These are phyloP conservation scores for Dendrobium huoshanense DNA, from an alignment of 106 monocot species.

Conservation along the genomic window DNA sequence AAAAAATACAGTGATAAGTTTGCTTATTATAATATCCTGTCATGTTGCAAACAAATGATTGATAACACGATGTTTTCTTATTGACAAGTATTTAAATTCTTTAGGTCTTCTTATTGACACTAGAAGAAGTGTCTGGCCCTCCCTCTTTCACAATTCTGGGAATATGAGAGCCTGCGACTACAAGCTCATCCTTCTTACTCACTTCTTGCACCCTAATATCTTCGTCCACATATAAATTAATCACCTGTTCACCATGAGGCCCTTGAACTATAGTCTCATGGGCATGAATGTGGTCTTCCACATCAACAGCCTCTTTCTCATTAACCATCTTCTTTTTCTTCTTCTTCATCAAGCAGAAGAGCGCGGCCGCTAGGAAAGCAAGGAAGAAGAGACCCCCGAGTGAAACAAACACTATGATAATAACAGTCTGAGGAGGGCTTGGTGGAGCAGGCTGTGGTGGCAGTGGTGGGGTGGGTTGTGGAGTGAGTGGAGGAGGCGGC, in stretches of 20 bases:
- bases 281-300: slow-evolving; percentile 45
- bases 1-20: too few relatives aligned
- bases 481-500: background rate
- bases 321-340: slow-evolving; percentile 34
- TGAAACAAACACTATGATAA: slow-evolving; percentile 57
- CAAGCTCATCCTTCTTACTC: slow-evolving; percentile 27
- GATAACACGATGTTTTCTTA: too few relatives aligned
- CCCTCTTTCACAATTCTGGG: background rate
- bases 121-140: background rate
- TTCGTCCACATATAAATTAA: slow-evolving; percentile 38
- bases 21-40: too few relatives aligned
- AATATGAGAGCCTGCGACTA: background rate
- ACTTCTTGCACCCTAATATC: slow-evolving; percentile 38
- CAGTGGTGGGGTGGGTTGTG: slow-evolving; percentile 4
- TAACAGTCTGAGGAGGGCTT: slow-evolving; percentile 25
- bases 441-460: slow-evolving; percentile 33
- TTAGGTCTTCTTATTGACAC: background rate
- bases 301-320: slow-evolving; percentile 26
- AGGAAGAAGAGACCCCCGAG: slow-evolving; percentile 64
- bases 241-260: slow-evolving; percentile 32
- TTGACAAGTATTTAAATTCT: too few relatives aligned
- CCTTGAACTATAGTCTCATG: slow-evolving; percentile 44
- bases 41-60: too few relatives aligned
- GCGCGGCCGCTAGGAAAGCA: slow-evolving; percentile 44
- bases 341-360: slow-evolving; percentile 62